Base-by-base conservation (phyloP, 23 red algal species). In the Gracilaria gracilis region DNA sequence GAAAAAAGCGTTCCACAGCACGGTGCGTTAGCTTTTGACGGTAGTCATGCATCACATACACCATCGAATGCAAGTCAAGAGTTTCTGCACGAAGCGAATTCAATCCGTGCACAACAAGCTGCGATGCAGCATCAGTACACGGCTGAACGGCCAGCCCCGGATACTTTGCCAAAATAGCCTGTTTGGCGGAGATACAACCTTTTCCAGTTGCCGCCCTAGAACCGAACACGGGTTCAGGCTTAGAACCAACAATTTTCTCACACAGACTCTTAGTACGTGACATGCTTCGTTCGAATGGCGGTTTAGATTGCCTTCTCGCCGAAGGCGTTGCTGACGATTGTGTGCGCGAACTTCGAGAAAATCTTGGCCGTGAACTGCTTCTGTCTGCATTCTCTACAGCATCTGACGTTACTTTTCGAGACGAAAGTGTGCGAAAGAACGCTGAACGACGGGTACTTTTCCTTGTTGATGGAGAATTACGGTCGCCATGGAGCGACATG, bases 1-100 rank as follows among this genome's bases (percentile, higher is more conserved):
- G 75, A 31, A 95, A 95, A 77, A 95, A 95, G 0, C 85, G 77
- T 34, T 95, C 85, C 28, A 95, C 86, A 8, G 75, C 83, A 11
- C 50, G 59, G 59, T 95, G 93, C 6, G 93, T 85, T 51, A 95
- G 59, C 67, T 70, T 82, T 36, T 57, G 57, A 33, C 78, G 65
- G 79, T 90, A 82, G 33, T 88, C 65, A n/a, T 83, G 70, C 75
- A 88, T 88, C 16, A 85, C 51, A 19, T 70, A 38, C 53, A 89
- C 75, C 83, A 95, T 95, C 9, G 70, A 54, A 36, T 89, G 39
- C 62, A 95, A 78, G 85, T 95, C 93, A 34, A 90, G 40, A 25
- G 74, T 67, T 54, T 95, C 93, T 7, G 85, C 79, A 36, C 86
- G 75, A 9, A 95, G 36, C 7, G 73, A 81, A 57, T 95, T 95